Percentiles rank a stretch among this genome's conserved stretches.
These are phyloP conservation scores for Syzygium grande DNA, from an alignment of 345 rosid genomes.

Conservation along the genomic window DNA sequence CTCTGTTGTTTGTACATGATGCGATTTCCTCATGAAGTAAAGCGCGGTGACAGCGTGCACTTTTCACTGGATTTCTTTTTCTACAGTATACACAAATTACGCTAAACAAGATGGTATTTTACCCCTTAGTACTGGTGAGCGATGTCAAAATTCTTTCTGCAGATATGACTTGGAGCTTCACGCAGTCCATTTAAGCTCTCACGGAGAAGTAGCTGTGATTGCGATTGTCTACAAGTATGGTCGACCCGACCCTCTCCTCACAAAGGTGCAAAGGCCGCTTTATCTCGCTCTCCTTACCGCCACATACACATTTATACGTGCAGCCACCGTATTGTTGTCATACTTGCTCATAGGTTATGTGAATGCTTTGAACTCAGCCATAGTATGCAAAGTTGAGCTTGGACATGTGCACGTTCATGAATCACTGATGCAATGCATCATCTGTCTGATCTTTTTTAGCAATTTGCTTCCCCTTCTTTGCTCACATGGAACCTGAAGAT, in stretches of 20 bases:
- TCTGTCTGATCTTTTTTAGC: not conserved
- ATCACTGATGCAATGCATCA: not conserved
- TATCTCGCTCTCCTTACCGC: not conserved
- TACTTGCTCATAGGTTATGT: not conserved
- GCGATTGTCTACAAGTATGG: slow-evolving; percentile 54
- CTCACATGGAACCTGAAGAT: not conserved
- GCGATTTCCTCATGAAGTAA: not conserved
- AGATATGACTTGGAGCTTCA: slow-evolving; percentile 58
- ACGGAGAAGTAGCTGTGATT: slow-evolving; percentile 30
- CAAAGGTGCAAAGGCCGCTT: slow-evolving; percentile 21
- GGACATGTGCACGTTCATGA: not conserved
- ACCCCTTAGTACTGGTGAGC: not conserved
- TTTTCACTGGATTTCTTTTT: not conserved
- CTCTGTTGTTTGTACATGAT: not conserved
- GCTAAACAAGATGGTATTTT: not conserved
- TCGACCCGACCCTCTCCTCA: slow-evolving; percentile 38
- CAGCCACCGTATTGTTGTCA: not conserved
- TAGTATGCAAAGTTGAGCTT: not conserved
- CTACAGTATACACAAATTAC: not conserved
- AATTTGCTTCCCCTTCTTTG: not conserved
- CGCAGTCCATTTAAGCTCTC: slow-evolving; percentile 35
- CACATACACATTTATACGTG: not conserved
- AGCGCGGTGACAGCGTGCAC: not conserved
- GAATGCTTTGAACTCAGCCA: not conserved
- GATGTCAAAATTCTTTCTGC: not conserved